Percentiles rank a stretch among this genome's conserved stretches.
These are phyloP conservation scores for Sporothrix humicola DNA, from an alignment of 2,329 filamentous ascomycete genomes.

Conservation along the genomic window DNA sequence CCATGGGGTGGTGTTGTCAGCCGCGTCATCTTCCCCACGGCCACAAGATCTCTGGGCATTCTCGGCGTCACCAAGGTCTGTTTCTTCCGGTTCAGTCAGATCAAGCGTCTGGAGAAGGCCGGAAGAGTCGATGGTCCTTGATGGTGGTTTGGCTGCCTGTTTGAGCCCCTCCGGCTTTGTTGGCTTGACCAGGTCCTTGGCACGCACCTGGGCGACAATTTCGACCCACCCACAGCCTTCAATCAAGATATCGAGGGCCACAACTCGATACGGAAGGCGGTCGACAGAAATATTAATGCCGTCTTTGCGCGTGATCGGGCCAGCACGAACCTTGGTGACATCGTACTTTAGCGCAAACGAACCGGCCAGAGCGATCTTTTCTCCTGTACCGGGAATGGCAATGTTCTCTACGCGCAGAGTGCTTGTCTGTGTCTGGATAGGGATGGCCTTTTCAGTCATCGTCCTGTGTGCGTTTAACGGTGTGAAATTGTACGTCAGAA, in stretches of 20 bases:
- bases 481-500: slow-evolving; percentile 87
- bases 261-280: slow-evolving; percentile 76
- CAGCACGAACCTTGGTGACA: slow-evolving; percentile 79
- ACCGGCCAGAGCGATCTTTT: slow-evolving; percentile 72
- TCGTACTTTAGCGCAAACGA: slow-evolving; percentile 78
- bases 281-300: slow-evolving; percentile 69
- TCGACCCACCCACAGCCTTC: slow-evolving; percentile 96
- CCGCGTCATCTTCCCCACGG: neutral
- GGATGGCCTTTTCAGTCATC: slow-evolving; percentile 76
- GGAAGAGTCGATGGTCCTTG: slow-evolving; percentile 19
- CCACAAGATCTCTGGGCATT: neutral
- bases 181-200: slow-evolving; percentile 51
- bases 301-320: slow-evolving; percentile 69
- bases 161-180: slow-evolving; percentile 28
- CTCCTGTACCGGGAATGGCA: slow-evolving; percentile 60
- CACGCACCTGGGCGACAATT: slow-evolving; percentile 79
- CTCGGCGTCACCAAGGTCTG: neutral
- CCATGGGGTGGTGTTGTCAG: slow-evolving; percentile 48
- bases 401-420: slow-evolving; percentile 68
- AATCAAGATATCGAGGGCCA: slow-evolving; percentile 82
- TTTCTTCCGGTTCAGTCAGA: slow-evolving; percentile 38
- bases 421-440: slow-evolving; percentile 69
- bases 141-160: neutral
- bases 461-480: slow-evolving; percentile 79
- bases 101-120: slow-evolving; percentile 42